Evolutionary conservation across 2,329 filamentous ascomycete genomes (phyloP).

Genomic region (Aspergillus sclerotialis): DNA sequence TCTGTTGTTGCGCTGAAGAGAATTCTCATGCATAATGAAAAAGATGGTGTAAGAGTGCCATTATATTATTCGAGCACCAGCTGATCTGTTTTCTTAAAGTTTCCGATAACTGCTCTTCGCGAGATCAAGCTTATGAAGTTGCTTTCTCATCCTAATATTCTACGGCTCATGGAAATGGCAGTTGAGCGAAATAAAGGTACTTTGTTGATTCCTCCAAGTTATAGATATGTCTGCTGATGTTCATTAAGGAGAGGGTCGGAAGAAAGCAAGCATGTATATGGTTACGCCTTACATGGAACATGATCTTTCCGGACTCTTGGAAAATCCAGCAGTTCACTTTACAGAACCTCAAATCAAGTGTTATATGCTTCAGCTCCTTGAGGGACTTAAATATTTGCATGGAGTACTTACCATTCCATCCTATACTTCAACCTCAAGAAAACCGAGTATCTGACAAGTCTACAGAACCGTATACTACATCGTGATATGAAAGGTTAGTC

Average conservation of each 20-base stretch:
- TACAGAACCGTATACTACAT: conserved; percentile 70
- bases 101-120: conserved; percentile 94
- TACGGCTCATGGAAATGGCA: conserved; percentile 90
- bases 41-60: conserved; percentile 66
- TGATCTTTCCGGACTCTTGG: conserved; percentile 91
- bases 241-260: conserved; percentile 62
- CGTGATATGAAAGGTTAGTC: conserved; percentile 78
- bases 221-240: conserved; percentile 10
- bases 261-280: conserved; percentile 87
- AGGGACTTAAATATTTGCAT: conserved; percentile 85
- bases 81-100: conserved; percentile 43
- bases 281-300: conserved; percentile 98
- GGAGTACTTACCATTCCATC: conserved; percentile 46
- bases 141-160: conserved; percentile 81
- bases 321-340: conserved; percentile 85
- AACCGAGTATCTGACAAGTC: conserved; percentile 11
- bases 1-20: conserved; percentile 86
- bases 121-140: conserved; percentile 98
- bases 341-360: conserved; percentile 92
- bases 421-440: conserved; percentile 1
- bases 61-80: conserved; percentile 2
- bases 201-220: conserved; percentile 13
- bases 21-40: conserved; percentile 99
- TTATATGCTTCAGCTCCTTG: conserved; percentile 88
- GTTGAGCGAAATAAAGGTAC: conserved; percentile 66